phyloP scores from a whole-genome alignment of 2,329 filamentous ascomycete species.

The Colletotrichum tamarilloi region DNA sequence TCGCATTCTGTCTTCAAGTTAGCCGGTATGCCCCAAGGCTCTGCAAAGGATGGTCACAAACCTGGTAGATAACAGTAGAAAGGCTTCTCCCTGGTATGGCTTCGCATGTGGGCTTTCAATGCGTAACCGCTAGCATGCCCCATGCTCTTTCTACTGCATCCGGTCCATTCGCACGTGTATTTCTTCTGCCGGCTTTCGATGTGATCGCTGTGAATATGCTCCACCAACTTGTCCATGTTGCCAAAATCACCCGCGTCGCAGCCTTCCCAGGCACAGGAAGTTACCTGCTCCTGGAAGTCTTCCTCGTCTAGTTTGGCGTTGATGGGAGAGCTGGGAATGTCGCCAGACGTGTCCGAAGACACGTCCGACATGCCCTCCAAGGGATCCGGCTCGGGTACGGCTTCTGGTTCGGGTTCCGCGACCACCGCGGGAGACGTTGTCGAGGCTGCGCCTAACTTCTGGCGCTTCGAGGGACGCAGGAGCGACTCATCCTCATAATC shows the following conservation, averaged over 20 bases:
- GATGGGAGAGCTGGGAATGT: slow-evolving; percentile 78
- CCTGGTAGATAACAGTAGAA: slow-evolving; percentile 97
- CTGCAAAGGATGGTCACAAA: slow-evolving; percentile 53
- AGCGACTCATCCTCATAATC: slow-evolving; percentile 42
- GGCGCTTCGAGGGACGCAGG: slow-evolving; percentile 48
- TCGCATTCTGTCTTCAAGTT: slow-evolving; percentile 80
- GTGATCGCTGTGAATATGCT: slow-evolving; percentile 91
- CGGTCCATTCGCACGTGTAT: slow-evolving; percentile 98
- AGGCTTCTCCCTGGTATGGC: slow-evolving; percentile 97
- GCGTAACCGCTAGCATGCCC: slow-evolving; percentile 96
- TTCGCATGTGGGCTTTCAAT: slow-evolving; percentile 95
- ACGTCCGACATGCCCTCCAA: slow-evolving; percentile 75
- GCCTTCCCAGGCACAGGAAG: slow-evolving; percentile 81
- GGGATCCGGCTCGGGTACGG: slow-evolving; percentile 58
- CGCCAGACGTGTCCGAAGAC: slow-evolving; percentile 90
- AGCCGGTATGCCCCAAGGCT: slow-evolving; percentile 20
- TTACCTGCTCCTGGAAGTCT: slow-evolving; percentile 81
- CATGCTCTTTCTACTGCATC: slow-evolving; percentile 88
- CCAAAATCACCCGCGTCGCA: slow-evolving; percentile 77
- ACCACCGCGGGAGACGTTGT: slow-evolving; percentile 58
- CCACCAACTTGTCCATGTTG: slow-evolving; percentile 85
- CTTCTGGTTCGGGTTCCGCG: slow-evolving; percentile 33
- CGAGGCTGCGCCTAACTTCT: slow-evolving; percentile 48
- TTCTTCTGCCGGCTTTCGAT: slow-evolving; percentile 95
- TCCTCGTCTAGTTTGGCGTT: slow-evolving; percentile 78